Evolutionary conservation across 1,284 basidiomycete species (phyloP), one percentile per base, ranked within the genome.

Genomic region (Cryptococcus sp.): DNA sequence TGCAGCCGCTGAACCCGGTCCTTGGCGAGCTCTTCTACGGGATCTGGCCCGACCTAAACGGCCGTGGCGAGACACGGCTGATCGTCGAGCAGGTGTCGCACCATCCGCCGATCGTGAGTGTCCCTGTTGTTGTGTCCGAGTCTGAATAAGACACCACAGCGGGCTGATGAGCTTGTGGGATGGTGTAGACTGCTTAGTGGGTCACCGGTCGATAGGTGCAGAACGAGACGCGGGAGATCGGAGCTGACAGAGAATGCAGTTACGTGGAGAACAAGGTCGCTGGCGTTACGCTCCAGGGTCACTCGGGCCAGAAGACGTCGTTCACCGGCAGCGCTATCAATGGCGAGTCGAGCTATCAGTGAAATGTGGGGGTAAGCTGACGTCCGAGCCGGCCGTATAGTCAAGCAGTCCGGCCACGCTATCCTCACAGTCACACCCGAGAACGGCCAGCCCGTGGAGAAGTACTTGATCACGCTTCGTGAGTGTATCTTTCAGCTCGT

Each of bases 41-140:
- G 48, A 76, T 81, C 60, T 98, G 95, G 94, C 89, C 92, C 1
- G 87, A 89, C 70, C 79, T 80, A 62, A 79, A 85, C 60, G 85
- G 84, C n/a, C 85, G 87, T 21, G 90, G 90, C n/a, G 83, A 88
- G 74, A 94, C 91, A 15, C 81, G 82, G 46, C 83, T 98, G 33
- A 83, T 89, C 39, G 90, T 95, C n/a, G 95, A 98, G 80, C 95
- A 98, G 78, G 94, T 97, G 51, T 95, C 91, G 28, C 93, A 95
- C 71, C 92, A 95, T 76, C 92, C 92, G 3, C 89, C 91, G 6
- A 87, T 93, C 67, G 75, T 77, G 57, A 66, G 75, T 71, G 16
- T 48, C 24, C n/a, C n/a, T n/a, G n/a, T n/a, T n/a, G n/a, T n/a
- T n/a, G n/a, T n/a, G n/a, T n/a, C n/a, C n/a, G n/a, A n/a, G n/a